A percentile compares a stretch with the other conserved stretches of the same genome.
These are phyloP conservation scores for Phytophthora hybrid DNA, from an alignment of 352 stramenopile genomes.

Conservation along the genomic window DNA sequence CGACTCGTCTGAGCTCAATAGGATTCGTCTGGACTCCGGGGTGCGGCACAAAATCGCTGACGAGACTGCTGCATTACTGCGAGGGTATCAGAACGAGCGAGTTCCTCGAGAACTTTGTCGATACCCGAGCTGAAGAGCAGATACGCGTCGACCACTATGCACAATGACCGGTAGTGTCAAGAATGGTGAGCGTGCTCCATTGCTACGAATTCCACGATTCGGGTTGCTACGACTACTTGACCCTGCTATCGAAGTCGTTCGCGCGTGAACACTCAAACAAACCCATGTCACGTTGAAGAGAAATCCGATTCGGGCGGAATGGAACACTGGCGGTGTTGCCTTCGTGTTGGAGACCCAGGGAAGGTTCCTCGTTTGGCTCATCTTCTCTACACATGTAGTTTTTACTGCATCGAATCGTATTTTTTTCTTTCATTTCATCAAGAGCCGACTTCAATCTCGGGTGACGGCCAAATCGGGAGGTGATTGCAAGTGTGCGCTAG, in stretches of 20 bases:
- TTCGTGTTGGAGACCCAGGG: constrained; percentile 61
- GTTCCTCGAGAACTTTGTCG: not conserved
- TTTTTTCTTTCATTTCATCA: not conserved
- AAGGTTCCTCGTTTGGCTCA: constrained; percentile 44
- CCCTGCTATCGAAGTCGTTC: not conserved
- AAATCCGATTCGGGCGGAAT: no score
- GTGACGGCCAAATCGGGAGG: not conserved
- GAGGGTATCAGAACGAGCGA: constrained; percentile 13
- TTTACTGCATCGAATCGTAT: not conserved
- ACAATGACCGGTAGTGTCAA: not conserved
- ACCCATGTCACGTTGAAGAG: not conserved
- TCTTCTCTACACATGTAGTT: constrained; percentile 6
- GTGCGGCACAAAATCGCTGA: constrained; percentile 6
- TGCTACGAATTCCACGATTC: not conserved
- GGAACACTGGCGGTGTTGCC: constrained; percentile 13
- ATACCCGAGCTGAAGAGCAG: constrained; percentile 5
- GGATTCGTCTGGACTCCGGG: constrained; percentile 16
- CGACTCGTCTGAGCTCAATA: not conserved
- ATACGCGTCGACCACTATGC: not conserved
- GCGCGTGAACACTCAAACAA: not conserved
- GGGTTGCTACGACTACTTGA: not conserved
- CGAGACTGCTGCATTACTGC: constrained; percentile 1
- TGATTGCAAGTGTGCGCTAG: not conserved
- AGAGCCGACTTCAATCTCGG: constrained; percentile 24
- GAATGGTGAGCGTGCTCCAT: not conserved